Percentiles rank a stretch among this genome's conserved stretches.
These are phyloP conservation scores for Xylaria sp. DNA, from an alignment of 2,329 filamentous ascomycete genomes.

Conservation along the genomic window DNA sequence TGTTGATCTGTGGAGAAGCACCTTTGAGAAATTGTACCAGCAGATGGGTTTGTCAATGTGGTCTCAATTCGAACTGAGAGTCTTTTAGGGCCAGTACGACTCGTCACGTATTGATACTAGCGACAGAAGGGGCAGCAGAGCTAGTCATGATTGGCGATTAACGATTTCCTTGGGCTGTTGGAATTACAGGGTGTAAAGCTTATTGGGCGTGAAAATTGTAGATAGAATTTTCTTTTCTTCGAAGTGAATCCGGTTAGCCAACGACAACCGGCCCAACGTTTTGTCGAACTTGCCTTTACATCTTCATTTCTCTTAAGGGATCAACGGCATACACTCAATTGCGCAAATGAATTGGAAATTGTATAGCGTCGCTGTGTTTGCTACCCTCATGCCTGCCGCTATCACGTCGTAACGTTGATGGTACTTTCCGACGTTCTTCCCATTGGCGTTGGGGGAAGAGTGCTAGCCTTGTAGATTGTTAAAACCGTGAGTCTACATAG, in stretches of 20 bases:
- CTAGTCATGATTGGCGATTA: background rate
- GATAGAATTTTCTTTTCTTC: too few species aligned
- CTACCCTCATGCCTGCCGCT: conserved; percentile 19
- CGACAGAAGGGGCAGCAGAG: background rate
- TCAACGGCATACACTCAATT: background rate
- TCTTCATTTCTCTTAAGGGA: background rate
- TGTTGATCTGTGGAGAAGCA: background rate
- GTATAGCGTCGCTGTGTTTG: conserved; percentile 18
- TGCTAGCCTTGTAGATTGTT: conserved; percentile 33
- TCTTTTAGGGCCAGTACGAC: background rate
- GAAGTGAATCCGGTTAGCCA: background rate
- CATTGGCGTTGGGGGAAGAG: conserved; percentile 27
- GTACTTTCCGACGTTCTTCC: conserved; percentile 7
- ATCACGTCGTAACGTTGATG: conserved; percentile 5
- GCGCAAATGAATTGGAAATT: conserved; percentile 8
- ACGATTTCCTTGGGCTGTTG: background rate
- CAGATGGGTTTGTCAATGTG: background rate
- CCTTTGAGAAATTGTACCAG: conserved; percentile 14
- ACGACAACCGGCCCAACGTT: background rate
- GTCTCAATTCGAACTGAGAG: background rate
- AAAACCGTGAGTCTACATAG: background rate
- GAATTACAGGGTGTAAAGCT: too few species aligned
- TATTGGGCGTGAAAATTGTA: too few species aligned
- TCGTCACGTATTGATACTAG: background rate
- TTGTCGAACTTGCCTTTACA: background rate